phyloP scores from a whole-genome alignment of 2,329 filamentous ascomycete genomes.

The Penicillium sp. region DNA sequence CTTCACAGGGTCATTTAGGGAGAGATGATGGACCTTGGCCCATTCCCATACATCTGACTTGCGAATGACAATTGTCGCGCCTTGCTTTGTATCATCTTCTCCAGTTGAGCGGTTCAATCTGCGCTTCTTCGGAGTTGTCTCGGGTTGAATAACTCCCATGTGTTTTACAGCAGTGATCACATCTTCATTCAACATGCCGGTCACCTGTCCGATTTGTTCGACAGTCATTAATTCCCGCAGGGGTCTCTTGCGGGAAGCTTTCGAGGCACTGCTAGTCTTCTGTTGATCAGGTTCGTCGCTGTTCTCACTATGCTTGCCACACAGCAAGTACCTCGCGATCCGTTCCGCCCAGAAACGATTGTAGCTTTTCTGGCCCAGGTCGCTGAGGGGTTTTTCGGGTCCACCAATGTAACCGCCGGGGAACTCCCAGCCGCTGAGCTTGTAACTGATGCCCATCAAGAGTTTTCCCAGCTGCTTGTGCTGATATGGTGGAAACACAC shows the following conservation, averaged over 20 bases:
- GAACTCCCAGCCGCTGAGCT: constrained; percentile 74
- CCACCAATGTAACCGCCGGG: constrained; percentile 70
- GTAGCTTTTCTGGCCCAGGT: constrained; percentile 80
- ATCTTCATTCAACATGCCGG: constrained; percentile 83
- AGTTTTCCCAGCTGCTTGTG: constrained; percentile 82
- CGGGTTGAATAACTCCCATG: constrained; percentile 67
- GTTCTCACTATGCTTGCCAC: constrained; percentile 27
- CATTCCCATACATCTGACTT: constrained; percentile 64
- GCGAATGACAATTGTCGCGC: constrained; percentile 48
- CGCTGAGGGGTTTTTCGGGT: constrained; percentile 88
- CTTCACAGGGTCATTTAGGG: constrained; percentile 65
- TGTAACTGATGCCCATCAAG: constrained; percentile 90
- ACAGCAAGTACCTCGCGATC: constrained; percentile 66
- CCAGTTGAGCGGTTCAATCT: constrained; percentile 37
- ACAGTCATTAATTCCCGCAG: constrained; percentile 58
- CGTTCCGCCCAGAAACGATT: constrained; percentile 81
- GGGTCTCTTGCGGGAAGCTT: constrained; percentile 45
- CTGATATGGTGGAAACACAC: constrained; percentile 95
- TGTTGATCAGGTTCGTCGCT: constrained; percentile 30
- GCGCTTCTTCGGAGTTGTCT: constrained; percentile 54
- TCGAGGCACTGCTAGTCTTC: constrained; percentile 27
- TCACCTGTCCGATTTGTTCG: constrained; percentile 68
- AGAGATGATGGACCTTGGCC: constrained; percentile 61
- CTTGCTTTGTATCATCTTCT: constrained; percentile 25
- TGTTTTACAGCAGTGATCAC: constrained; percentile 73